A percentile compares a stretch with the other conserved stretches of the same genome.
These are phyloP conservation scores for Hanseniaspora uvarum DNA, from an alignment of 1,139 yeast species.

Conservation along the genomic window DNA sequence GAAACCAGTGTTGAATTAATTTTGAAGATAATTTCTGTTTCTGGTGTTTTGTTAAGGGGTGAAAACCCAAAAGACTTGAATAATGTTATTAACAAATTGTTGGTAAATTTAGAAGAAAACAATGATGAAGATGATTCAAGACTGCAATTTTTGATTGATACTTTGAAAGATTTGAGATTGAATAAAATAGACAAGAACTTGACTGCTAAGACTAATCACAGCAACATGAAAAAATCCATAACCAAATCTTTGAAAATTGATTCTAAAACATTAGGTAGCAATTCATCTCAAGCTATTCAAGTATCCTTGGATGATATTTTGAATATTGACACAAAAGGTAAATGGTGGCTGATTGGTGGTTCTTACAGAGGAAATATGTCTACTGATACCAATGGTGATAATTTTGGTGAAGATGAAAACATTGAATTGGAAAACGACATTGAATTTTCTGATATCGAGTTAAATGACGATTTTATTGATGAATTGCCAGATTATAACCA, in stretches of 20 bases:
- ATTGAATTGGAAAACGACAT: conserved; percentile 22
- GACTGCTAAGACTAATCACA: conserved; percentile 27
- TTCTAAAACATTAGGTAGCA: conserved; percentile 33
- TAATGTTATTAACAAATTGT: conserved; percentile 57
- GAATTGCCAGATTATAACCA: conserved; percentile 79
- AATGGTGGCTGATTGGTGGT: conserved; percentile 98
- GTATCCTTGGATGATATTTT: conserved; percentile 77
- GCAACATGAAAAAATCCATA: conserved; percentile 53
- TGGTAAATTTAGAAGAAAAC: conserved; percentile 34
- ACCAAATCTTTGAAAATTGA: conserved; percentile 36
- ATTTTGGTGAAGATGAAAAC: conserved; percentile 19
- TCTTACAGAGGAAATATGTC: conserved; percentile 71
- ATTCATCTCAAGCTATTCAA: conserved; percentile 58
- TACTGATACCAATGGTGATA: conserved; percentile 27
- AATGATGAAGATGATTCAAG: conserved; percentile 45
- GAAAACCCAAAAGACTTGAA: conserved; percentile 85
- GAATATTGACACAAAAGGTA: conserved; percentile 66
- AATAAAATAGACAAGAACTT: conserved; percentile 51
- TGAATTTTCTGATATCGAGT: conserved; percentile 26
- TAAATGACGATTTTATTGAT: conserved; percentile 45
- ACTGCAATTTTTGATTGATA: conserved; percentile 72
- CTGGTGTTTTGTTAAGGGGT: conserved; percentile 76
- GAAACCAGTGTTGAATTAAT: conserved; percentile 72
- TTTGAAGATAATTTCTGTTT: conserved; percentile 56
- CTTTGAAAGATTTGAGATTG: conserved; percentile 74